Evolutionary conservation across 768 basidiomycete genomes (phyloP).

Genomic region (Phanerochaete sordida): DNA sequence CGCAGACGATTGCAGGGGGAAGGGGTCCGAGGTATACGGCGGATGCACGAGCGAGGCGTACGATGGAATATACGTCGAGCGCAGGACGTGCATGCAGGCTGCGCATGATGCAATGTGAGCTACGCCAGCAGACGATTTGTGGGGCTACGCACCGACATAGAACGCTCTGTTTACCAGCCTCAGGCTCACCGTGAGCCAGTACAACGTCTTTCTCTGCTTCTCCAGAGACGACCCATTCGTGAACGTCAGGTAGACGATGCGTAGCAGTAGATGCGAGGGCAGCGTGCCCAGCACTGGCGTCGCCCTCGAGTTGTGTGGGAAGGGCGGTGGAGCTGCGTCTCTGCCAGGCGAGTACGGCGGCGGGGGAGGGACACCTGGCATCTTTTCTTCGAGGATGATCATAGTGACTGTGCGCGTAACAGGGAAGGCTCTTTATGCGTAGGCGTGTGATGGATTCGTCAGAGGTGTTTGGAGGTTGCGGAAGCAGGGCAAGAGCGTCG

Average conservation of each 20-base stretch:
- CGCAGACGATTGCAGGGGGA: constrained; percentile 43
- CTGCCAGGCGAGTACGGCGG: constrained; percentile 32
- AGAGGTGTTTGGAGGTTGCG: not conserved
- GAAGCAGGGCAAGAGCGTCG: not conserved
- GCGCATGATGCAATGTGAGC: not conserved
- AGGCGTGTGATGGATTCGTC: not conserved
- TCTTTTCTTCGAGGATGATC: constrained; percentile 47
- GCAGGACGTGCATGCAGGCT: constrained; percentile 82
- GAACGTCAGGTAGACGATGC: constrained; percentile 66
- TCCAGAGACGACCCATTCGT: constrained; percentile 43
- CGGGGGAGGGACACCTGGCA: constrained; percentile 19
- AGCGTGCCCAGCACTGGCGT: constrained; percentile 32
- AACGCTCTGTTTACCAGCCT: constrained; percentile 63
- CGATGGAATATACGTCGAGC: constrained; percentile 67
- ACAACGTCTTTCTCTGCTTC: constrained; percentile 61
- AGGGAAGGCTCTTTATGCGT: not conserved
- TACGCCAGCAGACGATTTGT: too few relatives aligned
- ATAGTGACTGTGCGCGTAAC: constrained; percentile 22
- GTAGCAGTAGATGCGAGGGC: constrained; percentile 63
- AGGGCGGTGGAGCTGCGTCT: constrained; percentile 22
- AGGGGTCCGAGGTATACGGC: constrained; percentile 78
- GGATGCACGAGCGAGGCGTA: constrained; percentile 60
- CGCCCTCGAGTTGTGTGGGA: not conserved
- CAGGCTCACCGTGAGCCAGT: constrained; percentile 64
- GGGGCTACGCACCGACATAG: constrained; percentile 53